phyloP scores from a whole-genome alignment of 2,329 filamentous ascomycete species.

The Scorias spongiosa region DNA sequence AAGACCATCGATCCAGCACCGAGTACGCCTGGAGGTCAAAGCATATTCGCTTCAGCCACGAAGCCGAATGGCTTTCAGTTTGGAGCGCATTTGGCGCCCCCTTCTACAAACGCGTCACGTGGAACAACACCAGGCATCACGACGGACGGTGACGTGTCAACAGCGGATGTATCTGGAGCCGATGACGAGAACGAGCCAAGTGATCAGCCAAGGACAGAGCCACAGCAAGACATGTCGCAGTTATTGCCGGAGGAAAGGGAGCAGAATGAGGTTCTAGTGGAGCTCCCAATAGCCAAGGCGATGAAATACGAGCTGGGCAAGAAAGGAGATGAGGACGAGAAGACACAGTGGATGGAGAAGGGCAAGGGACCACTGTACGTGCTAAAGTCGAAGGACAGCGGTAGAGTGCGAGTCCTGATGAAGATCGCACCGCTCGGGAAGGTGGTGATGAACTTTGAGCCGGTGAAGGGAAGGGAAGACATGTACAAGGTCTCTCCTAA shows the following conservation, averaged over 20 bases:
- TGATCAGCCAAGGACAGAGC: constrained; percentile 7
- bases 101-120: constrained; percentile 26
- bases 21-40: constrained; percentile 35
- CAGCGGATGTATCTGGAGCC: constrained; percentile 6
- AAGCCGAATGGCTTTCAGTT: constrained; percentile 23
- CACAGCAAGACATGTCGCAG: constrained; percentile 50
- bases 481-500: constrained; percentile 30
- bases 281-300: constrained; percentile 52
- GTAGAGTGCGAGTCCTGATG: constrained; percentile 51
- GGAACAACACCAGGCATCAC: constrained; percentile 32
- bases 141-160: constrained; percentile 20
- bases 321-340: constrained; percentile 33
- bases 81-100: constrained; percentile 11
- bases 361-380: constrained; percentile 59
- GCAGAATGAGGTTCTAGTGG: constrained; percentile 54
- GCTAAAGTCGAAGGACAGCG: constrained; percentile 56
- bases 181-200: constrained; percentile 16
- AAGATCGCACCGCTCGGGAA: constrained; percentile 62
- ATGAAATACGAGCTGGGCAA: constrained; percentile 42
- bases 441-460: constrained; percentile 54
- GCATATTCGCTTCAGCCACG: constrained; percentile 5
- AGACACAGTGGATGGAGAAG: constrained; percentile 50
- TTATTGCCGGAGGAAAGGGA: constrained; percentile 45
- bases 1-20: constrained; percentile 3
- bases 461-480: constrained; percentile 42